phyloP scores from a whole-genome alignment of 139 green algal species.

The Parachlorella kessleri region DNA sequence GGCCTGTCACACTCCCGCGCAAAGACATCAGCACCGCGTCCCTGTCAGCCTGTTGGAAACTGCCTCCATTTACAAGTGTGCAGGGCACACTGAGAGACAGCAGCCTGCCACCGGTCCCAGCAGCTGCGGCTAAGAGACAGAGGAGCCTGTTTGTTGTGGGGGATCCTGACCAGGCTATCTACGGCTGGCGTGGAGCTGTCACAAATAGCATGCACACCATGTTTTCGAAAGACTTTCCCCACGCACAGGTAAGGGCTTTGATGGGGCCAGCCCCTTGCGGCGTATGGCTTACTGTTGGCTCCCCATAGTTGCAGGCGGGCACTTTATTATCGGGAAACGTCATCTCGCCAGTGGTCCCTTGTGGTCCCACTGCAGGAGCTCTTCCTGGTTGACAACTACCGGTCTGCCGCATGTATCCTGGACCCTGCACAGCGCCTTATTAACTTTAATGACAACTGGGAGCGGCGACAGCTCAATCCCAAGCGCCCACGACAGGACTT shows the following conservation, averaged over 20 bases:
- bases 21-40: no score
- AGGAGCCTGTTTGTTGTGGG: conserved; percentile 77
- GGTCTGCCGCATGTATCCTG: conserved; percentile 49
- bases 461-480: conserved; percentile 4
- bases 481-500: not conserved
- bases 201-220: conserved; percentile 48
- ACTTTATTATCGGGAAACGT: no score
- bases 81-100: no score
- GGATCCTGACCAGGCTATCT: conserved; percentile 86
- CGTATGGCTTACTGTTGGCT: no score
- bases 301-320: no score
- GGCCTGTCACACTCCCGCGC: no score
- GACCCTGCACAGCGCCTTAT: conserved; percentile 37
- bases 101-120: no score
- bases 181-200: conserved; percentile 67
- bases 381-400: conserved; percentile 53
- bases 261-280: no score
- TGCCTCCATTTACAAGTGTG: no score
- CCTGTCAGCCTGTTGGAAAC: no score
- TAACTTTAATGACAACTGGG: conserved; percentile 11
- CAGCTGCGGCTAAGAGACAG: no score
- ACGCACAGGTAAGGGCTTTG: not conserved
- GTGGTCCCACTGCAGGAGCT: conserved; percentile 4
- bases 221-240: conserved; percentile 44
- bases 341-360: no score